Base-by-base conservation (phyloP, 2,329 filamentous ascomycete species). In the Metarhizium anisopliae region DNA sequence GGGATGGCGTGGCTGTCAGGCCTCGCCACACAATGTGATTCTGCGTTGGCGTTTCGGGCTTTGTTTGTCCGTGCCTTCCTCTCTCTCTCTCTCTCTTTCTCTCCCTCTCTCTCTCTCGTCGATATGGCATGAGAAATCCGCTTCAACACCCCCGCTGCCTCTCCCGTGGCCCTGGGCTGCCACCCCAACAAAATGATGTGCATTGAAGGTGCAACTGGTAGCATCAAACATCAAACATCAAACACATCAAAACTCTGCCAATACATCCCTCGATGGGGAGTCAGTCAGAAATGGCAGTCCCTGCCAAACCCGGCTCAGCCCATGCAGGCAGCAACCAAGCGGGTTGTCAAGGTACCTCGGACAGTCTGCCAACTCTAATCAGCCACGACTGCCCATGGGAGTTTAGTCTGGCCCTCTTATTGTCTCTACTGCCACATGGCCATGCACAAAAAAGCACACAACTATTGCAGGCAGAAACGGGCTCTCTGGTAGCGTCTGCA, bases 21-120 rank as follows among this genome's bases (percentile, higher is more conserved):
- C 51, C 51, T 53, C 47, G 50, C 50, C 51, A 53, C 51, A 32
- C 30, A 51, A 50, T 53, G 51, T 51, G 11, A 50, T 56, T 56
- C 55, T 51, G 55, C 13, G 47, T 25, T 51, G 50, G 38, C 29
- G 55, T 51, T 47, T 47, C 55, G 51, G 55, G 51, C 55, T 42
- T 53, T 47, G 45, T 47, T 53, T 49, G 55, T 50, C 55, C 52
- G 47, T 54, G 49, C 51, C 55, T 50, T 35, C 16, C 38, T 14
- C 38, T 32, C 50, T 43, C 13, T 20, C 16, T 7, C 38, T 8
- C 11, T 7, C 40, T 7, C 38, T 8, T 6, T 7, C 40, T 18
- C 36, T 53, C 5, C 16, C 38, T 49, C 40, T 29, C 36, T 40
- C 40, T n/a, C 25, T 10, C 13, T 35, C 35, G 6, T 32, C 11